These are phyloP conservation scores for Orbilia ellipsospora DNA, from an alignment of 2,329 filamentous ascomycete genomes.

Conservation along the genomic window DNA sequence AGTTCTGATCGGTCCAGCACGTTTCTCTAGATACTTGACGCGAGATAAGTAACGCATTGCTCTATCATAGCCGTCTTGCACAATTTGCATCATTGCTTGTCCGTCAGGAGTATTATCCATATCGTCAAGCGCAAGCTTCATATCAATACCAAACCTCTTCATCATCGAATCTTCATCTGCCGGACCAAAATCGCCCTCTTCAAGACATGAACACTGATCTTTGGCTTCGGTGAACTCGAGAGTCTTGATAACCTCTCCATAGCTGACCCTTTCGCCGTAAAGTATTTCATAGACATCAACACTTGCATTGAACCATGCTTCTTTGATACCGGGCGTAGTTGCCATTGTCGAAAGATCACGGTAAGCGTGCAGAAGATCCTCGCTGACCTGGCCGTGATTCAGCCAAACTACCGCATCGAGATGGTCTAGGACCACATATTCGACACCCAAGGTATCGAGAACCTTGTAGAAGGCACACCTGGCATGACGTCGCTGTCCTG, in stretches of 20 bases:
- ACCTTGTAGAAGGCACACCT: conserved; percentile 46
- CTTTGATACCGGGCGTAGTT: conserved; percentile 27
- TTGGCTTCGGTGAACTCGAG: conserved; percentile 25
- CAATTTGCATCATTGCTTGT: conserved; percentile 22
- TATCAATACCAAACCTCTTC: conserved; percentile 16
- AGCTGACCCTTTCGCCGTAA: conserved; percentile 32
- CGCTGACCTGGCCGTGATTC: conserved; percentile 35
- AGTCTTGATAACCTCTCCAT: conserved; percentile 1
- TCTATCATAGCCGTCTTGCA: conserved; percentile 10
- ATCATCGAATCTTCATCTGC: conserved; percentile 13
- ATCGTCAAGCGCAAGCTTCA: conserved; percentile 3
- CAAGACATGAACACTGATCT: conserved; percentile 36
- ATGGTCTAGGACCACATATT: conserved; percentile 27
- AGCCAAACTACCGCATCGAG: conserved; percentile 19
- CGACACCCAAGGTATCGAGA: conserved; percentile 35
- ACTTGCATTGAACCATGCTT: conserved; percentile 31
- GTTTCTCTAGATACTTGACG: not conserved
- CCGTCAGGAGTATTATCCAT: conserved; percentile 15
- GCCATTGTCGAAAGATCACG: conserved; percentile 27
- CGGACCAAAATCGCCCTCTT: conserved; percentile 25
- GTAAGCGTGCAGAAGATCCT: conserved; percentile 42
- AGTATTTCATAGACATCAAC: conserved; percentile 37
- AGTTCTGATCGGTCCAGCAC: conserved; percentile 7
- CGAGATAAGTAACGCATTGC: not conserved
- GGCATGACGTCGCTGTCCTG: conserved; percentile 44